Evolutionary conservation across 441 rosid species (phyloP), one percentile per base, ranked within the genome.

Genomic region (Pelargonium myrrhifolium): DNA sequence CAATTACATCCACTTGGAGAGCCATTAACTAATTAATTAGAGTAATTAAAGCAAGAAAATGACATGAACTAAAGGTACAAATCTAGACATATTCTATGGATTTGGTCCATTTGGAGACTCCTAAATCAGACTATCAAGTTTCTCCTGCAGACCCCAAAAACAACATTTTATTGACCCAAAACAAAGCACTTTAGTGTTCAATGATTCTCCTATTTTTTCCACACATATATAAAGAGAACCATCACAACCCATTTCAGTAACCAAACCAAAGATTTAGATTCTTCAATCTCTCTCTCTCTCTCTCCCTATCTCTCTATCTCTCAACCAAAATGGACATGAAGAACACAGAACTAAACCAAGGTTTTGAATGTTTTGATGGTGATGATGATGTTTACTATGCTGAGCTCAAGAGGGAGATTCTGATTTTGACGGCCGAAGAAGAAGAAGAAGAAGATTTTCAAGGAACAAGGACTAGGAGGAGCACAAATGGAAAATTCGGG

Each of bases 341-440:
- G 68, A 67, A 39, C 69, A 26, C 1, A 28, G 62, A 65, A 24
- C n/a, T 63, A 39, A 22, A 22, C 53, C 51, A 40, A 17, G 74
- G 70, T 11, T 31, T 65, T 3, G 67, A 53, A 14, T 35, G 35
- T n/a, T 71, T 82, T 18, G 84, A 80, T 0, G 87, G 37, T 15
- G 75, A 84, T 15, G 84, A 80, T 0, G 87, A 84, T 22, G 75
- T 39, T 22, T 77, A 75, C 72, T 84, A 78, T 6, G 75, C 74
- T 0, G 83, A 82, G 51, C 78, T 86, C 61, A 68, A 68, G 69
- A 73, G 68, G 76, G 84, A 82, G 76, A 67, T 83, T 71, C 75
- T 83, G 61, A 73, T 80, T 39, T 62, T 86, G 70, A 83, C 78
- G 6, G 84, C 83, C 0, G n/a, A n/a, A n/a, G 85, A 85, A 14